phyloP scores from a whole-genome alignment of 192 early-diverging fungal genomes.

The Dimargaris cristalligena region DNA sequence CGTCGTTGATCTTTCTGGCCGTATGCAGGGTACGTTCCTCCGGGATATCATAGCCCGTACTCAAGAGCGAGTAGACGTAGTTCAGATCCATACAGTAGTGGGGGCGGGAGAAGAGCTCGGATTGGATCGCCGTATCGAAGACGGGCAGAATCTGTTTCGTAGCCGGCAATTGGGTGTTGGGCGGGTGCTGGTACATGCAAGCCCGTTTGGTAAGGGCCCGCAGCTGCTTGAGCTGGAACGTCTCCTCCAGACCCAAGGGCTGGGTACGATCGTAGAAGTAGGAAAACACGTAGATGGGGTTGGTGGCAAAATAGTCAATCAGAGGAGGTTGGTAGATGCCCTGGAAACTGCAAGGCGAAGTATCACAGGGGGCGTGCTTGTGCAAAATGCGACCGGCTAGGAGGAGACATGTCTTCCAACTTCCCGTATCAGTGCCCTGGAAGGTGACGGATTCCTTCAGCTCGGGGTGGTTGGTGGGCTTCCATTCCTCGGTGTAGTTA shows the following conservation, averaged over 20 bases:
- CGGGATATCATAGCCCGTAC: slow-evolving; percentile 68
- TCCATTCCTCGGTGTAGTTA: slow-evolving; percentile 35
- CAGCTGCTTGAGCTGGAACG: slow-evolving; percentile 55
- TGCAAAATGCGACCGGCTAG: slow-evolving; percentile 51
- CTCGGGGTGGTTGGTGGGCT: slow-evolving; percentile 9
- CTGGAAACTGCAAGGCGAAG: slow-evolving; percentile 69
- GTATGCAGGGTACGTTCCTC: slow-evolving; percentile 49
- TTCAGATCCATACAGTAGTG: slow-evolving; percentile 84
- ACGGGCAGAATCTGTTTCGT: background rate
- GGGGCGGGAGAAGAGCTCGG: slow-evolving; percentile 28
- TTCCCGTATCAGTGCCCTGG: slow-evolving; percentile 37
- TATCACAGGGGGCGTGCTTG: slow-evolving; percentile 43
- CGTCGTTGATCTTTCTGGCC: slow-evolving; percentile 78
- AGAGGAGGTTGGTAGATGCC: slow-evolving; percentile 84
- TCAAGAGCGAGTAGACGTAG: slow-evolving; percentile 72
- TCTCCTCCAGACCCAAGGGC: slow-evolving; percentile 47
- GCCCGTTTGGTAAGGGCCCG: slow-evolving; percentile 48
- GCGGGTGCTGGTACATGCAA: slow-evolving; percentile 26
- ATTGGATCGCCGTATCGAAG: background rate
- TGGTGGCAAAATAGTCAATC: slow-evolving; percentile 37
- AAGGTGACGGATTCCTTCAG: slow-evolving; percentile 23
- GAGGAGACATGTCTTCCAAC: slow-evolving; percentile 21
- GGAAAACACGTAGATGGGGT: slow-evolving; percentile 86
- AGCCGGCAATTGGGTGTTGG: background rate
- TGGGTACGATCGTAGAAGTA: slow-evolving; percentile 86